Conservation (phyloP, 352 stramenopile genomes). For the Globisporangium nunn region DNA sequence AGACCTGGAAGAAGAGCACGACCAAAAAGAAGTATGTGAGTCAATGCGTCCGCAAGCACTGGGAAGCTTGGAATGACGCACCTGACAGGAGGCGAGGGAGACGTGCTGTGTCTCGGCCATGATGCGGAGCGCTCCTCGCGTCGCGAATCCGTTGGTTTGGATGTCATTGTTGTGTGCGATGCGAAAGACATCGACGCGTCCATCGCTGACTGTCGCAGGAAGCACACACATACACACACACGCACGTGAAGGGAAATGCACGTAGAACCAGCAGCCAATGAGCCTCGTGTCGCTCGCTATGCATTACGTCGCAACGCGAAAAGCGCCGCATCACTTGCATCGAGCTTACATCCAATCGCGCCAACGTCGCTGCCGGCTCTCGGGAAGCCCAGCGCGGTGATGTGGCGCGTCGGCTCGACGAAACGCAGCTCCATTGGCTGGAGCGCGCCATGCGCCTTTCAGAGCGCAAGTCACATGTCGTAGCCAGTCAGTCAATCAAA, state of each 20-base stretch:
- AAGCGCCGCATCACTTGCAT: background rate
- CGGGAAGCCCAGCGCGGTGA: slow-evolving; percentile 29
- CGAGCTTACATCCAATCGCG: slow-evolving; percentile 27
- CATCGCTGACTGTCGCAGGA: slow-evolving; percentile 1
- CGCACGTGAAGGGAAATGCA: too few relatives aligned
- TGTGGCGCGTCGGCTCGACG: slow-evolving; percentile 1
- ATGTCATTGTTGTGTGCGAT: slow-evolving; percentile 1
- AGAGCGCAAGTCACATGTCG: too few relatives aligned
- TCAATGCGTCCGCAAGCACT: too few relatives aligned
- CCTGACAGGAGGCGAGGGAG: background rate
- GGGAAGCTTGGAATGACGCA: background rate
- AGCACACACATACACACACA: background rate
- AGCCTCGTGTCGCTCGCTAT: background rate
- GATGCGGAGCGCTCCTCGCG: slow-evolving; percentile 2
- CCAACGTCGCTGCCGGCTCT: slow-evolving; percentile 20
- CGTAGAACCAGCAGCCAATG: background rate
- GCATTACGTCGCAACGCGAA: background rate
- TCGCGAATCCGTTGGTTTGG: slow-evolving; percentile 1
- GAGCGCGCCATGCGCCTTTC: slow-evolving; percentile 2
- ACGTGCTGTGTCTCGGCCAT: background rate
- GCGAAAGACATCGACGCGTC: slow-evolving; percentile 7
- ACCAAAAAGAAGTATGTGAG: background rate
- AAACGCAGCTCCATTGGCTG: background rate
- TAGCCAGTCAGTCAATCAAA: too few relatives aligned
- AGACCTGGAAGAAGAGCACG: slow-evolving; percentile 7